Evolutionary conservation across 2,329 filamentous ascomycete species (phyloP).

Genomic region (Sporothrix pseudoabietina): DNA sequence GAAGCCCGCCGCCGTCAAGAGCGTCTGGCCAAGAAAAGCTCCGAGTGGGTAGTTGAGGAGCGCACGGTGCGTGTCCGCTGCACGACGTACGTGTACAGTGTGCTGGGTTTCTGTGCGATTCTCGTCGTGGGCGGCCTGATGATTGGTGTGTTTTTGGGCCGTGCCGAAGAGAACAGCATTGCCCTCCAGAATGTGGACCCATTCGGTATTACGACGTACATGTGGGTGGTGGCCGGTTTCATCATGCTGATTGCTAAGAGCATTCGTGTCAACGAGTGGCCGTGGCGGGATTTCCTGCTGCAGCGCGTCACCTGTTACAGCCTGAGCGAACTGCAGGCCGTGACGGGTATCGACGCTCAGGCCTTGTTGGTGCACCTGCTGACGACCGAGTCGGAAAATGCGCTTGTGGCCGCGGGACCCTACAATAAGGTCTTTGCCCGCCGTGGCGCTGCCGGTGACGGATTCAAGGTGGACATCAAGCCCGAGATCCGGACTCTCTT

Average conservation of each 20-base stretch:
- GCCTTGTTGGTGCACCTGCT: slow-evolving; percentile 26
- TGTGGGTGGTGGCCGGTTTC: slow-evolving; percentile 40
- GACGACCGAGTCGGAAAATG: slow-evolving; percentile 16
- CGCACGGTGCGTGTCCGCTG: slow-evolving; percentile 25
- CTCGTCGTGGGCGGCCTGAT: slow-evolving; percentile 38
- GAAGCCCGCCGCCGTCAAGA: slow-evolving; percentile 22
- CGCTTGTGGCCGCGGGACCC: slow-evolving; percentile 16
- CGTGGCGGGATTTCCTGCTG: slow-evolving; percentile 41
- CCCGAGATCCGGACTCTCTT: slow-evolving; percentile 24
- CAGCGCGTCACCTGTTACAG: slow-evolving; percentile 37
- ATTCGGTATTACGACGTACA: slow-evolving; percentile 40
- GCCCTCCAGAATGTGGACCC: slow-evolving; percentile 40
- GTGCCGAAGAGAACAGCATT: slow-evolving; percentile 29
- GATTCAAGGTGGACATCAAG: slow-evolving; percentile 29
- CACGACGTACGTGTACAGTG: slow-evolving; percentile 27
- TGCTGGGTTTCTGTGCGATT: slow-evolving; percentile 23
- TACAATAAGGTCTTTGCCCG: slow-evolving; percentile 28
- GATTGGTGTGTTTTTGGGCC: slow-evolving; percentile 38
- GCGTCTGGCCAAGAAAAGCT: neutral
- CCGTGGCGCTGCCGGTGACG: slow-evolving; percentile 22
- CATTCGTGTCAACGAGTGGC: slow-evolving; percentile 39
- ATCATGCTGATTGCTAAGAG: slow-evolving; percentile 39
- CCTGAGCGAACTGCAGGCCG: slow-evolving; percentile 37
- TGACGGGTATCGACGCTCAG: slow-evolving; percentile 36
- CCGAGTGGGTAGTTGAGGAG: slow-evolving; percentile 29